phyloP scores from a whole-genome alignment of 495 filamentous ascomycete genomes.

The Aspergillus bertholletiae region DNA sequence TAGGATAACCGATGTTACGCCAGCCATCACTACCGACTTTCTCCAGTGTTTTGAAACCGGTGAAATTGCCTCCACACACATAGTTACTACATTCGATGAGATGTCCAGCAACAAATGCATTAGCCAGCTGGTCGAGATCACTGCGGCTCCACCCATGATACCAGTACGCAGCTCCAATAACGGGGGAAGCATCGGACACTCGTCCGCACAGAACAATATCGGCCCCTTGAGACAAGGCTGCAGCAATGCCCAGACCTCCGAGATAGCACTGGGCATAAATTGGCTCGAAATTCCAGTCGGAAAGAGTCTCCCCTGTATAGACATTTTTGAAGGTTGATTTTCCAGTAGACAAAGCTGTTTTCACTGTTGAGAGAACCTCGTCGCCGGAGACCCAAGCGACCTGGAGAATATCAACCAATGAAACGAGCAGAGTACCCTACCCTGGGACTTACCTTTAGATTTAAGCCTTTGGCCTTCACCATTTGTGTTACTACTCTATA shows the following conservation, averaged over 20 bases:
- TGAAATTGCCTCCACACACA: slow-evolving; percentile 55
- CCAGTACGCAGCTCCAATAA: slow-evolving; percentile 50
- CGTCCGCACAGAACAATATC: slow-evolving; percentile 58
- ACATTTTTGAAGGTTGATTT: slow-evolving; percentile 46
- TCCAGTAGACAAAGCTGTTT: slow-evolving; percentile 30
- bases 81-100: slow-evolving; percentile 56
- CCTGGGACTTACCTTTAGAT: slow-evolving; percentile 33
- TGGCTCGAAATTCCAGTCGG: slow-evolving; percentile 50
- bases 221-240: slow-evolving; percentile 46
- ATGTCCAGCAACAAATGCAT: slow-evolving; percentile 51
- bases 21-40: slow-evolving; percentile 24
- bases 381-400: slow-evolving; percentile 52
- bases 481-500: slow-evolving; percentile 42
- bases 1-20: slow-evolving; percentile 52
- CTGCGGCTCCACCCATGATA: slow-evolving; percentile 44
- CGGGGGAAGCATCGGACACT: slow-evolving; percentile 52
- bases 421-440: not conserved
- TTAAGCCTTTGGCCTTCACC: slow-evolving; percentile 37
- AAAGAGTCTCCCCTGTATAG: slow-evolving; percentile 46
- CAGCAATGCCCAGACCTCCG: slow-evolving; percentile 47
- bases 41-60: slow-evolving; percentile 50
- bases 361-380: slow-evolving; percentile 45
- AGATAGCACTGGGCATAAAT: slow-evolving; percentile 54
- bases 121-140: slow-evolving; percentile 47
- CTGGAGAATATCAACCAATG: not conserved